Evolutionary conservation across 2,329 filamentous ascomycete species (phyloP), one percentile per base, ranked within the genome.

Genomic region (Tolypocladium tropicale): DNA sequence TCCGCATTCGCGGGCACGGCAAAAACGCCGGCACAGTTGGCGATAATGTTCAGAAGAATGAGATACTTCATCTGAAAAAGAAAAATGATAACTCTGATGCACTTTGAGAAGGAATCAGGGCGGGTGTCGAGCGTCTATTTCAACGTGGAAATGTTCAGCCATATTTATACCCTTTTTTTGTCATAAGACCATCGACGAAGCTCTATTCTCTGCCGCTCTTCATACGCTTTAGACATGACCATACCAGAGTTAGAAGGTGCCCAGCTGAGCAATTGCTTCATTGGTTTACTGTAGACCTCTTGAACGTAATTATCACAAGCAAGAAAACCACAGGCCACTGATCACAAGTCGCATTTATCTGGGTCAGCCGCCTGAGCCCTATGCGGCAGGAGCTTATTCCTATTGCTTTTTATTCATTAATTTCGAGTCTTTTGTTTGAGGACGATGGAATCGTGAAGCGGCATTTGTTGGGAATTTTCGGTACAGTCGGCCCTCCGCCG

Each of bases 81-180:
- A 6, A 5, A n/a, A n/a, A n/a, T n/a, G 21, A 2, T 25, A 5
- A 1, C 6, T 1, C 6, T 25, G 2, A 1, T 2, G 16, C 4
- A 1, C 16, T 14, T 12, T 43, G 21, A 6, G 23, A 3, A 25
- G 41, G 41, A 25, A 5, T 12, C 6, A 9, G 6, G 11, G 23
- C 10, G 3, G 21, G 2, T 16, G 41, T 25, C 21, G 41, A 43
- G 11, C 3, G 4, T 16, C 4, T 43, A 12, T 14, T 43, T 14
- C 10, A 25, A 25, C 12, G 1, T 11, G 3, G 14, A 14, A 21
- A 1, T 2, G 11, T 25, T 43, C n/a, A 23, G 3, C 39, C 39
- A 23, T 21, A 6, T 21, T 23, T 23, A 43, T 43, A 43, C 23
- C 21, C 10, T 9, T 43, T 10, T 18, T 41, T 41, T 2, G n/a